Evolutionary conservation across 2,329 filamentous ascomycete species (phyloP).

Genomic region (Alternaria metachromatica): DNA sequence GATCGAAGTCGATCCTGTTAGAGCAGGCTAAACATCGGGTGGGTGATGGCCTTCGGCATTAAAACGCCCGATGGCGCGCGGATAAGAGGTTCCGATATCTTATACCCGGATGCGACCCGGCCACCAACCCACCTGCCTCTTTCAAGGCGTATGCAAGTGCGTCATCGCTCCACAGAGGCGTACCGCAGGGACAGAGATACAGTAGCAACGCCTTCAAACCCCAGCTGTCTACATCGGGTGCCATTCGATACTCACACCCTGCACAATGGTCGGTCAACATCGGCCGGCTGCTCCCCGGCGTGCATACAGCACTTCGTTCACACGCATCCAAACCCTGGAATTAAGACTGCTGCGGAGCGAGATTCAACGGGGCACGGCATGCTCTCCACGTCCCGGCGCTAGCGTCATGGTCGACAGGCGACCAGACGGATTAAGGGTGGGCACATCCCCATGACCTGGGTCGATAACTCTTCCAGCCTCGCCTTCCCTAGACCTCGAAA

Average conservation of each 20-base stretch:
- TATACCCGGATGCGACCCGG: conserved; percentile 4
- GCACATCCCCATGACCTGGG: conserved; percentile 1
- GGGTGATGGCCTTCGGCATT: neutral
- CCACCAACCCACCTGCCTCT: neutral
- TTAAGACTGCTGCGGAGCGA: neutral
- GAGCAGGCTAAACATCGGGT: neutral
- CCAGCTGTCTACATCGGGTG: neutral
- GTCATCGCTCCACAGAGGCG: conserved; percentile 4
- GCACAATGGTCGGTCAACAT: neutral
- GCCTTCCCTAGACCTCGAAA: neutral
- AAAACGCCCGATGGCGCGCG: neutral
- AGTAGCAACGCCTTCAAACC: neutral
- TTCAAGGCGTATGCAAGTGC: neutral
- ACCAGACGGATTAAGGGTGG: conserved; percentile 1
- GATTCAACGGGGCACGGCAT: neutral
- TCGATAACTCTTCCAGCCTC: neutral
- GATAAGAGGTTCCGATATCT: neutral
- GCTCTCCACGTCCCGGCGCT: conserved; percentile 8
- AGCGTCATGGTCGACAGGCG: conserved; percentile 9
- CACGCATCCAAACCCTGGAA: neutral
- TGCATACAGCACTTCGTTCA: neutral
- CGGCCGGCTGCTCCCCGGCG: neutral
- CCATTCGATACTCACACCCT: neutral
- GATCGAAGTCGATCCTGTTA: neutral
- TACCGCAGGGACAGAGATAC: neutral